These are phyloP conservation scores for Psilocybe mexicana DNA, from an alignment of 1,284 basidiomycete species.

Conservation along the genomic window DNA sequence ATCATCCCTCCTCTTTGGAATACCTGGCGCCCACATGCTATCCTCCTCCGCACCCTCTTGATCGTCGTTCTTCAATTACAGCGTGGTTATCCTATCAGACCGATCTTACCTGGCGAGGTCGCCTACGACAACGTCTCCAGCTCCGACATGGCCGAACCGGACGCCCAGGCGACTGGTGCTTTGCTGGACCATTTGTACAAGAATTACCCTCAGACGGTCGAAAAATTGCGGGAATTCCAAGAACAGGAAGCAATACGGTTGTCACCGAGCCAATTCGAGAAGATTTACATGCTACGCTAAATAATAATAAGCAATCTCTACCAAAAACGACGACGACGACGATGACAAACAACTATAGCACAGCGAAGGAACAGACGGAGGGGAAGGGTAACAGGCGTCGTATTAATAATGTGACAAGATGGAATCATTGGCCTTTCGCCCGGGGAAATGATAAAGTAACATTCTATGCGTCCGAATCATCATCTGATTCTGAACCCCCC, in stretches of 20 bases:
- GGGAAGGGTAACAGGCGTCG: constrained; percentile 1
- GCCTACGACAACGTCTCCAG: constrained; percentile 20
- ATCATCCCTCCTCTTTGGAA: constrained; percentile 43
- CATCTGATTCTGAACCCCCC: constrained; percentile 52
- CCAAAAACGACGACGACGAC: not conserved
- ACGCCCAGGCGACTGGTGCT: constrained; percentile 33
- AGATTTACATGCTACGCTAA: constrained; percentile 31
- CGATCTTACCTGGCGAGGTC: constrained; percentile 32
- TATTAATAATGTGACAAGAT: constrained; percentile 6
- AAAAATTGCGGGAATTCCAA: constrained; percentile 42
- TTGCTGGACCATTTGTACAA: constrained; percentile 45
- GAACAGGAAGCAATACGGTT: constrained; percentile 32
- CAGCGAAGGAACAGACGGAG: not conserved
- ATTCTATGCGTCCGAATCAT: constrained; percentile 42
- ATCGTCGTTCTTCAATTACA: constrained; percentile 47
- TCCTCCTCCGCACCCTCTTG: constrained; percentile 48
- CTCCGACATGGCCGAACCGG: constrained; percentile 26
- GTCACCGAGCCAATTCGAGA: constrained; percentile 28
- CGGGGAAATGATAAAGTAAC: constrained; percentile 8
- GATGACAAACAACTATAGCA: constrained; percentile 7
- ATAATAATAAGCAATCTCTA: constrained; percentile 21
- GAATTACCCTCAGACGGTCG: constrained; percentile 52
- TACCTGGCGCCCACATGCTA: constrained; percentile 61
- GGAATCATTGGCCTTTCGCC: not conserved
- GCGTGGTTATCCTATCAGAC: constrained; percentile 49